Evolutionary conservation across 2,329 filamentous ascomycete genomes (phyloP), one percentile per base, ranked within the genome.

Genomic region (Botrytis hyacinthi): DNA sequence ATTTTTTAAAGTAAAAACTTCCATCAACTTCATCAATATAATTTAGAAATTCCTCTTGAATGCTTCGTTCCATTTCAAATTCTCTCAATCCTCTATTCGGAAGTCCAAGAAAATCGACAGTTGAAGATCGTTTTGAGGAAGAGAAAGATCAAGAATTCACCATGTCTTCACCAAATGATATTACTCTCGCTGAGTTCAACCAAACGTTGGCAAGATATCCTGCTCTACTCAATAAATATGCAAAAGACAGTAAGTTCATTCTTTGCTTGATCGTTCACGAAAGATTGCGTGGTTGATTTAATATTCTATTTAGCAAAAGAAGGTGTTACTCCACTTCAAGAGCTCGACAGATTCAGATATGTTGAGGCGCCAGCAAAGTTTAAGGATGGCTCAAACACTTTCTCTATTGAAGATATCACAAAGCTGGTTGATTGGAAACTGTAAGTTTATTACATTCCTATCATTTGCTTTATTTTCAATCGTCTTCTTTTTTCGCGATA

Each of bases 391-490:
- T 77, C 80, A 44, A 76, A 76, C 9, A 77, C 80, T 60, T 8
- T 76, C 78, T 32, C 81, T 18, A 87, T 93, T 83, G 82, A 80
- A 3, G 87, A 93, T 78, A 83, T 93, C 48, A 86, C 88, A 77
- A 83, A 78, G 32, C 84, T 93, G 5, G 87, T 93, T 16, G 86
- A 91, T 65, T 93, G 91, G 91, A 93, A 93, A 80, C 83, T 93
- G 89, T 92, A 83, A 80, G 89, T 81, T 62, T 22, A 59, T 16
- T 40, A 3, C 29, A 42, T 54, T 54, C n/a, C 2, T 4, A 42
- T 26, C 10, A 16, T 63, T 71, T 63, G 14, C 20, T 22, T 26
- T 22, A 4, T 37, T 82, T 63, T 68, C 46, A 57, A 44, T 73
- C 26, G n/a, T 70, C 67, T 74, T 54, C 35, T 44, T 59, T 69